Evolutionary conservation across 306 rosid species (phyloP), one percentile per base, ranked within the genome.

Genomic region (Biancaea sappan): DNA sequence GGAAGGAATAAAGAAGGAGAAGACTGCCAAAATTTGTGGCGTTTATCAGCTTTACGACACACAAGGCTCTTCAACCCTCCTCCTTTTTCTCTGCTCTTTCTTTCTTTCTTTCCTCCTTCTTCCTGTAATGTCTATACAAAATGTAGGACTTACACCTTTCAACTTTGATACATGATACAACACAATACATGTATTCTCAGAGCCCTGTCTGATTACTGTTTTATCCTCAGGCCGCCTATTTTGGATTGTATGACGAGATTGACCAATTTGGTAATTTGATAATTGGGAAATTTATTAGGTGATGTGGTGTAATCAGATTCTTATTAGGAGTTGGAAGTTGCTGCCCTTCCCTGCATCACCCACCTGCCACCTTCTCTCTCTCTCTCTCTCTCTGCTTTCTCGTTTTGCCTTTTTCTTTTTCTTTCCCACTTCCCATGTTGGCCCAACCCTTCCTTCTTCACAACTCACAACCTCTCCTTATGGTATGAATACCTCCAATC

Each of bases 61-160:
- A 56, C 19, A 50, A 25, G 51, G 59, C 72, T 37, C 81, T 62
- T 75, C 38, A 56, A 37, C 19, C 6, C 87, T 77, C 92, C 96
- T 72, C 90, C 77, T 83, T 88, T 89, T 85, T 83, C 89, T 89
- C 25, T 58, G 32, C 15, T 15, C 56, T 54, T 64, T 48, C 46
- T 66, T 61, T 71, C 80, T 69, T 25, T 53, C 68, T 21, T 24
- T 22, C 43, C 25, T 59, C n/a, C n/a, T 40, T 37, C 62, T 24
- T 26, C 61, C 32, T 69, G 46, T 47, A 40, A 62, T 34, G 22
- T 32, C 47, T 29, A 10, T 40, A 51, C 58, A 22, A 70, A 41
- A 77, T 6, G 66, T 68, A 84, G 80, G 83, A 79, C 86, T 71
- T 74, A 1, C 61, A 57, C 46, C 57, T 83, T 70, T 71, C 66